phyloP scores from a whole-genome alignment of 306 rosid genomes.

The Hippophae tibetana region DNA sequence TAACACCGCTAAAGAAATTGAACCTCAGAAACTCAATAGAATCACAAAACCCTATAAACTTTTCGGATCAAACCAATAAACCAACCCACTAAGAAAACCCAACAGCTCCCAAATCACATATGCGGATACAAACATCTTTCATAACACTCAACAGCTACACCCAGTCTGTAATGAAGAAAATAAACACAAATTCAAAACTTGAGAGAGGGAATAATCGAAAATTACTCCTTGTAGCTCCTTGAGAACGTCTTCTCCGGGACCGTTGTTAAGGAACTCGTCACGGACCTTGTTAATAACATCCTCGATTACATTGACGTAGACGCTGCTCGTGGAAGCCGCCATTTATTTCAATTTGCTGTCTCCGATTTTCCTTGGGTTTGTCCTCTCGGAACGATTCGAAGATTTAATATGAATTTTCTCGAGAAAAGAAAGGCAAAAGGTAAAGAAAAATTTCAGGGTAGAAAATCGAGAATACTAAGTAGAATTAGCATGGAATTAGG shows the following conservation, averaged over 20 bases:
- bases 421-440: background rate
- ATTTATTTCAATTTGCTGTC: constrained; percentile 21
- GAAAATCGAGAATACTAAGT: background rate
- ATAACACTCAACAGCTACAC: background rate
- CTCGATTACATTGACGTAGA: constrained; percentile 82
- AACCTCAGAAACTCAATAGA: constrained; percentile 1
- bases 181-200: background rate
- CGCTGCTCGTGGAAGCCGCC: constrained; percentile 76
- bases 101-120: constrained; percentile 5
- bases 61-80: constrained; percentile 48
- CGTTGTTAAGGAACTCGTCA: constrained; percentile 72
- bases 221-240: constrained; percentile 98
- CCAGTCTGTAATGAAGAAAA: background rate
- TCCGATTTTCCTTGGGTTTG: constrained; percentile 13
- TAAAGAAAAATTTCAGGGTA: background rate
- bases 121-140: background rate
- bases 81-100: constrained; percentile 12
- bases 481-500: constrained; percentile 7
- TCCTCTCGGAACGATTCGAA: constrained; percentile 1
- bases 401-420: constrained; percentile 7
- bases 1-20: background rate
- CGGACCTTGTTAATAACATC: constrained; percentile 91
- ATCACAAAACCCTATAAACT: constrained; percentile 24
- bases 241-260: constrained; percentile 90
- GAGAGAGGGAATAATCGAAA: constrained; percentile 11